These are phyloP conservation scores for Pichia cephalocereana DNA, from an alignment of 805 yeast species.

Conservation along the genomic window DNA sequence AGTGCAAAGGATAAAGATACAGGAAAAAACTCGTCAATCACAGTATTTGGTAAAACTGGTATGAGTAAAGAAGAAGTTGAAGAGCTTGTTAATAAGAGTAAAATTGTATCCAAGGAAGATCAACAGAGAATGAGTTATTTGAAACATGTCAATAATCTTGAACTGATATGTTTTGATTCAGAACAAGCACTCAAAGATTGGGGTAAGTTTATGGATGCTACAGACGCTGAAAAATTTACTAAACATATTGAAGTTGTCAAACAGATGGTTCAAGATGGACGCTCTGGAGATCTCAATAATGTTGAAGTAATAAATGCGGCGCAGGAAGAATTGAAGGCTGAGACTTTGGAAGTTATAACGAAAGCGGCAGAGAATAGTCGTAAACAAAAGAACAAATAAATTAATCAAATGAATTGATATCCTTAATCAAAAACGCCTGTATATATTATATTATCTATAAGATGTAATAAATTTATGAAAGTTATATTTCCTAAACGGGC, in stretches of 20 bases:
- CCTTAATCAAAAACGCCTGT: too few relatives aligned
- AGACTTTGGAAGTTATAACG: slow-evolving; percentile 20
- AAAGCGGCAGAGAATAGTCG: slow-evolving; percentile 21
- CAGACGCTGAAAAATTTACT: slow-evolving; percentile 10
- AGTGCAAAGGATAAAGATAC: slow-evolving; percentile 91
- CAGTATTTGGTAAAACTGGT: slow-evolving; percentile 95
- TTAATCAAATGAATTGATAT: too few relatives aligned
- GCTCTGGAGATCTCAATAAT: slow-evolving; percentile 23
- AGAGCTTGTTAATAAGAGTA: slow-evolving; percentile 84
- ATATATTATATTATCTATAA: too few relatives aligned
- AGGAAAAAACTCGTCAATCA: slow-evolving; percentile 88
- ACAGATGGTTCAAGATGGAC: slow-evolving; percentile 22
- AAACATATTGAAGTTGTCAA: slow-evolving; percentile 20
- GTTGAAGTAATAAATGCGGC: slow-evolving; percentile 25
- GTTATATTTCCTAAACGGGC: too few relatives aligned
- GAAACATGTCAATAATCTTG: slow-evolving; percentile 64
- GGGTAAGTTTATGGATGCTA: slow-evolving; percentile 12
- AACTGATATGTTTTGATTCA: slow-evolving; percentile 27
- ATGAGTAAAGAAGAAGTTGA: slow-evolving; percentile 84
- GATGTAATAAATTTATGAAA: too few relatives aligned
- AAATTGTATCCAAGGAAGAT: slow-evolving; percentile 80
- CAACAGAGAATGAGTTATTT: slow-evolving; percentile 34
- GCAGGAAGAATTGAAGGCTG: slow-evolving; percentile 26
- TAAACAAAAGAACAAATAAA: not conserved
- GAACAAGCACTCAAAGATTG: slow-evolving; percentile 26